Evolutionary conservation across 2,329 filamentous ascomycete genomes (phyloP), one percentile per base, ranked within the genome.

Genomic region (Aspergillus hortae): DNA sequence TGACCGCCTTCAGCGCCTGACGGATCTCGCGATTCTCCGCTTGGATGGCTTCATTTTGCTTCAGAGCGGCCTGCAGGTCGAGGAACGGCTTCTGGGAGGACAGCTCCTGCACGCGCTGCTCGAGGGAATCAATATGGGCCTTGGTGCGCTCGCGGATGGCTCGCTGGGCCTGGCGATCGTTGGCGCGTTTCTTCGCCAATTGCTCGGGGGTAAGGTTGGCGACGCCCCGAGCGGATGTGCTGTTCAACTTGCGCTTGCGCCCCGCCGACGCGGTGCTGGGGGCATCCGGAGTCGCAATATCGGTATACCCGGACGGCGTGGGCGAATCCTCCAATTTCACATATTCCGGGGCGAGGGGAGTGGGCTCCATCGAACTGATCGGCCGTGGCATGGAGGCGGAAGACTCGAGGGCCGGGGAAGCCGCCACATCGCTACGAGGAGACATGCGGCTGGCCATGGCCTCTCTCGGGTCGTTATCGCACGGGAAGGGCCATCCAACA

Each of bases 191-290:
- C 71, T 91, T 88, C 27, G 88, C 89, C 53, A 96, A 82, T 73
- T 96, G 92, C 56, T 92, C 88, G 5, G 90, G 88, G 10, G 90
- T 95, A 67, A 96, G 80, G 64, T 89, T 92, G 57, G 90, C 90
- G 51, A 95, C 91, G 57, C 89, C 91, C 60, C 90, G 84, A 53
- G 87, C 76, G 43, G 71, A 70, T 21, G 68, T 58, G 52, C 62
- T 70, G 38, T 67, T 66, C 49, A 72, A 58, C 60, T 76, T 78
- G 62, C 74, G 72, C 60, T 74, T 74, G 51, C 70, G 66, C 46
- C 69, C 69, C 21, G 66, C 51, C 14, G 60, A 44, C 23, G 56
- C 56, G 27, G 58, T 60, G 21, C 55, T 55, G 30, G 58, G 59
- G 44, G 51, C 49, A 9, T 62, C 62, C 9, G 58, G 48, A 5